Conservation (phyloP, 1,284 basidiomycete species). For the Rhodotorula sp. region DNA sequence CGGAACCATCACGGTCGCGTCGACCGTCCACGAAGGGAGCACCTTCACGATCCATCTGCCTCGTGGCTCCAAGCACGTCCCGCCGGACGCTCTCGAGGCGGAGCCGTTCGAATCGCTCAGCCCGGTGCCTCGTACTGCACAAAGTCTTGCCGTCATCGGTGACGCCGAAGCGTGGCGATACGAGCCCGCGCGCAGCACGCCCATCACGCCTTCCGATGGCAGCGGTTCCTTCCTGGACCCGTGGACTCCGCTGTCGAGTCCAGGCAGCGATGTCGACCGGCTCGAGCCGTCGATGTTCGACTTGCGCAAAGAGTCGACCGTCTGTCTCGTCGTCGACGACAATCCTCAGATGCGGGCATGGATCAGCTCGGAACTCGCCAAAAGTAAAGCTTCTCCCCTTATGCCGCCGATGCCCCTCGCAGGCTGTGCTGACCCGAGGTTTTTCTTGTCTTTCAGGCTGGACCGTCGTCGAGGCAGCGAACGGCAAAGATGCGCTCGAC, state of each 20-base stretch:
- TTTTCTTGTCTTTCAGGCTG: conserved; percentile 5
- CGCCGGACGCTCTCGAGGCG: conserved; percentile 17
- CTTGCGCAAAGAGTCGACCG: conserved; percentile 16
- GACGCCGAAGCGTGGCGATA: conserved; percentile 28
- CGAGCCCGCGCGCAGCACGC: neutral
- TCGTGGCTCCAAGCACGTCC: conserved; percentile 39
- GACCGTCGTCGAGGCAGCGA: conserved; percentile 33
- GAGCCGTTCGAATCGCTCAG: conserved; percentile 11
- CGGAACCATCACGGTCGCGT: conserved; percentile 50
- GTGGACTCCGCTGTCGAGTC: neutral
- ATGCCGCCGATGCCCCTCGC: too few relatives aligned
- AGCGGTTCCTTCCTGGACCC: neutral
- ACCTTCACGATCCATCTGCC: conserved; percentile 28
- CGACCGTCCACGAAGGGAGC: conserved; percentile 25
- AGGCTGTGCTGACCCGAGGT: neutral
- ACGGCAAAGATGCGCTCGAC: conserved; percentile 40
- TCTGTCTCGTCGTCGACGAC: conserved; percentile 31
- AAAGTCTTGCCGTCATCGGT: conserved; percentile 27
- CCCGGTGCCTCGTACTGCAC: conserved; percentile 6
- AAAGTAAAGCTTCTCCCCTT: neutral
- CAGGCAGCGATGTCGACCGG: neutral
- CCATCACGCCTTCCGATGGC: neutral
- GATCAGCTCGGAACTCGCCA: conserved; percentile 40
- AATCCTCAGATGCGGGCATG: conserved; percentile 28
- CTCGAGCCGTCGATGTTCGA: conserved; percentile 11